Conservation (phyloP, 805 yeast species). For the Debaryomyces hansenii region DNA sequence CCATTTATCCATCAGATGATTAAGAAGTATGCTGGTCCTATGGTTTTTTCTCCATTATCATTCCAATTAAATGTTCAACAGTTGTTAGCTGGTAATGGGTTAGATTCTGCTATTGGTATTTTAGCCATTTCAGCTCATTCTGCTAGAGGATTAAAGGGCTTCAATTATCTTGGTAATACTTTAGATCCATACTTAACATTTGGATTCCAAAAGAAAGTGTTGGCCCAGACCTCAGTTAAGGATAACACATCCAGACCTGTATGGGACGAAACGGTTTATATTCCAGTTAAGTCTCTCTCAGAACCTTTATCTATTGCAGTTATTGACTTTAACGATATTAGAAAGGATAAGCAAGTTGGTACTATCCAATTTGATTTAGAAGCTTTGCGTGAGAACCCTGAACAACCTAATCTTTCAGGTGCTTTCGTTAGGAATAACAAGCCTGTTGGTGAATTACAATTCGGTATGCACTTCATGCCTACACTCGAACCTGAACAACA, state of each 20-base stretch:
- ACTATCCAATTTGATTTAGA: slow-evolving; percentile 72
- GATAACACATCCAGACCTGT: slow-evolving; percentile 68
- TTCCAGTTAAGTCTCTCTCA: slow-evolving; percentile 71
- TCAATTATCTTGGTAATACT: slow-evolving; percentile 70
- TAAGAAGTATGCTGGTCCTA: slow-evolving; percentile 82
- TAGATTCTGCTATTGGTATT: slow-evolving; percentile 84
- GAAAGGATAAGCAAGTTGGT: slow-evolving; percentile 82
- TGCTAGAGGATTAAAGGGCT: slow-evolving; percentile 69
- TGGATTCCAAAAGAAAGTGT: slow-evolving; percentile 56
- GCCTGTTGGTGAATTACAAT: slow-evolving; percentile 72
- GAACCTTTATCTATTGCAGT: slow-evolving; percentile 78
- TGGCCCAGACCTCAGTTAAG: slow-evolving; percentile 70
- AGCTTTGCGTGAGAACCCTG: slow-evolving; percentile 53
- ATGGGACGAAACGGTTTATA: slow-evolving; percentile 78
- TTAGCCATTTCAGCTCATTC: slow-evolving; percentile 64
- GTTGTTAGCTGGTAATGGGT: slow-evolving; percentile 77
- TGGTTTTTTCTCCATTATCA: slow-evolving; percentile 85
- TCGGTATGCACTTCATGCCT: slow-evolving; percentile 75
- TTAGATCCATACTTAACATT: slow-evolving; percentile 87
- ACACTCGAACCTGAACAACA: slow-evolving; percentile 60
- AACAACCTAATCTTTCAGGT: slow-evolving; percentile 49
- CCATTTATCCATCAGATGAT: slow-evolving; percentile 84
- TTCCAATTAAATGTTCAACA: slow-evolving; percentile 93
- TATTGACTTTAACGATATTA: slow-evolving; percentile 74
- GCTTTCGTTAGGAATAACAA: slow-evolving; percentile 79